Evolutionary conservation across 305 asterid species (phyloP), one percentile per base, ranked within the genome.

Genomic region (Solanum hybrid): DNA sequence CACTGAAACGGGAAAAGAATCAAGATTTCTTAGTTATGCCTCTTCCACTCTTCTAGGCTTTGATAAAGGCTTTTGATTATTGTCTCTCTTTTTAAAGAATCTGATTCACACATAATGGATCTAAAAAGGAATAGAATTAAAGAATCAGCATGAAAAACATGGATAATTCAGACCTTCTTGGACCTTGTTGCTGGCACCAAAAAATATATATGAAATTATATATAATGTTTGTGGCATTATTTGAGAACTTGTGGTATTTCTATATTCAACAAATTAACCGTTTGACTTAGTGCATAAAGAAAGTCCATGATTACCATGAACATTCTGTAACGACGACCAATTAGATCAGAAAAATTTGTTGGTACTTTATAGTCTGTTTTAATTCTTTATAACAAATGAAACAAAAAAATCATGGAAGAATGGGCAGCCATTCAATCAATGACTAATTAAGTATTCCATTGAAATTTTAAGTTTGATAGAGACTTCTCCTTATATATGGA

Each of bases 121-220:
- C 45, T 78, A 2, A 32, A 34, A 33, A 79, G 84, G 45, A 34
- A 33, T 79, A 79, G 45, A 79, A 79, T 34, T 10, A 20, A 34
- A 79, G 51, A 22, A 78, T 33, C 26, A 33, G 9, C 83, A 78
- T 20, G 83, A 78, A 78, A 77, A 31, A 78, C 15, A 33, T 78
- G 83, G 27, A 78, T 78, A 17, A 78, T 78, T 17, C 37, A 17
- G 26, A 79, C 38, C 51, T 79, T 79, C 84, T 78, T 78, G 51
- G 84, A 79, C 45, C 17, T 79, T 78, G 51, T 34, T 34, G 81
- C 39, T 77, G 38, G 81, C 81, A 32, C 38, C 84, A 79, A 79
- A 10, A 79, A 34, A 24, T 4, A 33, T 45, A 14, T 41, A 38
- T 37, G 88, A 57, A 89, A 91, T 89, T 90, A 90, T 75, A 87